phyloP scores from a whole-genome alignment of 805 yeast species.

The Zygosaccharomyces rouxii region DNA sequence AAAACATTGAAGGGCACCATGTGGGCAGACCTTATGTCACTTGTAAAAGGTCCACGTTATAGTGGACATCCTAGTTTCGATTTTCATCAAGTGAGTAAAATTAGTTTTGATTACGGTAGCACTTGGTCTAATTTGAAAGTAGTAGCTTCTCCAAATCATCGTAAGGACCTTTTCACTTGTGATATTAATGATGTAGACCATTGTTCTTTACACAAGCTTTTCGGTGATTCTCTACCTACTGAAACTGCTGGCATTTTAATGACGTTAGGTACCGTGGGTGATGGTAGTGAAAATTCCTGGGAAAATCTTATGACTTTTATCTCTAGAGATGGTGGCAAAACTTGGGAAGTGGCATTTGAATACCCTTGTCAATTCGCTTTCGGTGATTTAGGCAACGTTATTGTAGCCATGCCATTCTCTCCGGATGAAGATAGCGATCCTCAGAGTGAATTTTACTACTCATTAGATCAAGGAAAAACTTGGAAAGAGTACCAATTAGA shows the following conservation, averaged over 20 bases:
- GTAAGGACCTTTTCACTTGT: constrained; percentile 32
- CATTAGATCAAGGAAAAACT: constrained; percentile 68
- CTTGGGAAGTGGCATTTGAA: constrained; percentile 58
- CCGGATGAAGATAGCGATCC: constrained; percentile 35
- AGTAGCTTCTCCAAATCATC: constrained; percentile 39
- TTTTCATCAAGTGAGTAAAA: constrained; percentile 31
- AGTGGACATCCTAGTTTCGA: constrained; percentile 3
- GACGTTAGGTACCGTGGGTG: constrained; percentile 19
- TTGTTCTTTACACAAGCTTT: constrained; percentile 46
- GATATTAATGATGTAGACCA: constrained; percentile 37
- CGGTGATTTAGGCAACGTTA: constrained; percentile 76
- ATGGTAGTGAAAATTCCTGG: constrained; percentile 7
- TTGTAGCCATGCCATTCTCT: constrained; percentile 52
- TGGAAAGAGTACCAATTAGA: constrained; percentile 56
- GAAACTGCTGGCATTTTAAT: constrained; percentile 46
- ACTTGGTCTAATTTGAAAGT: constrained; percentile 49
- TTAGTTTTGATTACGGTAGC: constrained; percentile 50
- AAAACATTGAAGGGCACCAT: constrained; percentile 23
- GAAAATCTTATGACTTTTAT: constrained; percentile 45
- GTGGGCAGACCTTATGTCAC: constrained; percentile 11
- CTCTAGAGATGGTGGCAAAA: constrained; percentile 72
- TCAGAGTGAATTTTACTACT: constrained; percentile 43
- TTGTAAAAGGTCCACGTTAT: neutral
- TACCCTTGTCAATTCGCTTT: constrained; percentile 52
- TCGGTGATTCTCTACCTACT: constrained; percentile 40